Conservation (phyloP, 208 protist species). For the Leishmania guyanensis region DNA sequence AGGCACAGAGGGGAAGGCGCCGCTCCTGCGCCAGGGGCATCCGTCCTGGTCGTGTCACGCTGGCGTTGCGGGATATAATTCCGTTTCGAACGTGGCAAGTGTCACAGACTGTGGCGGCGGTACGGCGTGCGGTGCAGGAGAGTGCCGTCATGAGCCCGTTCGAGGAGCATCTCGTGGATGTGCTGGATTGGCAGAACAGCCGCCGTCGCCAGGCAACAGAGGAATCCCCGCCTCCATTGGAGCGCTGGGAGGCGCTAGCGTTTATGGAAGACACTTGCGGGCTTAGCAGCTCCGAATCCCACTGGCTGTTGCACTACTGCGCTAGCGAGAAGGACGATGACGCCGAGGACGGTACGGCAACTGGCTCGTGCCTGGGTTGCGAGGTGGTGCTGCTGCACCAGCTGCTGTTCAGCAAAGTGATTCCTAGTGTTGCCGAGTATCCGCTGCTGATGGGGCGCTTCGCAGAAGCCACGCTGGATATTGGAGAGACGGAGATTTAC, state of each 20-base stretch:
- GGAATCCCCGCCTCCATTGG: slow-evolving; percentile 28
- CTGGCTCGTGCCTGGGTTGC: slow-evolving; percentile 7
- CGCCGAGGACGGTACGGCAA: not conserved
- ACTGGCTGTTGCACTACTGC: slow-evolving; percentile 44
- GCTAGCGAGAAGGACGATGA: slow-evolving; percentile 8
- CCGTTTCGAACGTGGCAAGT: slow-evolving; percentile 37
- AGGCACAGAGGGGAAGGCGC: slow-evolving; percentile 7
- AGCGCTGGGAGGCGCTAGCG: slow-evolving; percentile 19
- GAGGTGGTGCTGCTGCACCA: slow-evolving; percentile 54
- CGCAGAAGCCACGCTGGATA: slow-evolving; percentile 53
- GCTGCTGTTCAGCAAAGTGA: slow-evolving; percentile 48
- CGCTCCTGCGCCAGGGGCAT: slow-evolving; percentile 11
- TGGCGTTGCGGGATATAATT: slow-evolving; percentile 32
- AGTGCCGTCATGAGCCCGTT: slow-evolving; percentile 37
- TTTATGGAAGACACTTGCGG: slow-evolving; percentile 35
- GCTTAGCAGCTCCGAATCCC: slow-evolving; percentile 57
- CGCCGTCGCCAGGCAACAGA: slow-evolving; percentile 22
- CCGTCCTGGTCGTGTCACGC: slow-evolving; percentile 22
- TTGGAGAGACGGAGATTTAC: slow-evolving; percentile 15
- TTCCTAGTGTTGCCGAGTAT: slow-evolving; percentile 64
- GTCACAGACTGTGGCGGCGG: slow-evolving; percentile 4
- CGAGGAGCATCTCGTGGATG: slow-evolving; percentile 42
- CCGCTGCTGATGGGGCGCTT: slow-evolving; percentile 65
- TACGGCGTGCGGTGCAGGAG: slow-evolving; percentile 26
- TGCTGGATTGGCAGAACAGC: slow-evolving; percentile 22